Conservation (phyloP, 495 filamentous ascomycete genomes). For the Penicillium macrosclerotiorum region DNA sequence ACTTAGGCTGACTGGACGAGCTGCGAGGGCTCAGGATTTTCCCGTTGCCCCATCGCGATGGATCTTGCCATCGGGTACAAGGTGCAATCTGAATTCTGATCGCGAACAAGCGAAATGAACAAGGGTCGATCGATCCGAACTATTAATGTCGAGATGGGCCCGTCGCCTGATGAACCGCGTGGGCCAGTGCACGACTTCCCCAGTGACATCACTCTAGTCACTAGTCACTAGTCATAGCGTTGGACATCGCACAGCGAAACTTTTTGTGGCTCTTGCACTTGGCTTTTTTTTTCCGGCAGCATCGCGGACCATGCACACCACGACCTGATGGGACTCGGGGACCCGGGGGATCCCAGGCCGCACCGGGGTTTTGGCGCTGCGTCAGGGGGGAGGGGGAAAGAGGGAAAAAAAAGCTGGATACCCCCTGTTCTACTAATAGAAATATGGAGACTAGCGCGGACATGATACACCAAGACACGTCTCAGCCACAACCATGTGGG, state of each 20-base stretch:
- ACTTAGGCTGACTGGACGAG: no score
- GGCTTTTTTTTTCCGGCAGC: neutral
- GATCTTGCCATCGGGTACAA: no score
- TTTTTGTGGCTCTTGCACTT: slow-evolving; percentile 2
- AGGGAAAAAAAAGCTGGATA: neutral
- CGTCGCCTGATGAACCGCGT: slow-evolving; percentile 8
- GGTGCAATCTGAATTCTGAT: neutral
- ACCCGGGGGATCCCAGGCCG: neutral
- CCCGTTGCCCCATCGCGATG: no score
- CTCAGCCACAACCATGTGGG: slow-evolving; percentile 36
- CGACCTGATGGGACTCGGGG: no score
- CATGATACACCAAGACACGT: slow-evolving; percentile 27
- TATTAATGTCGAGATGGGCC: slow-evolving; percentile 19
- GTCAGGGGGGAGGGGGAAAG: neutral
- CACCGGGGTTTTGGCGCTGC: neutral
- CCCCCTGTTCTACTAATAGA: slow-evolving; percentile 29
- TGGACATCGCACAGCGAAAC: no score
- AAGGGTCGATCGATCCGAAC: slow-evolving; percentile 10
- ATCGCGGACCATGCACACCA: no score
- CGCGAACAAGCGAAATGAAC: slow-evolving; percentile 17
- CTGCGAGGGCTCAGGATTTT: no score
- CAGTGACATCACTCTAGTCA: slow-evolving; percentile 26
- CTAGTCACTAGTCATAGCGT: slow-evolving; percentile 20
- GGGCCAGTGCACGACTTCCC: slow-evolving; percentile 31
- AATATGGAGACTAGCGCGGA: slow-evolving; percentile 27